Conservation (phyloP, 176 grass and related monocot species). For the Zizania latifolia region DNA sequence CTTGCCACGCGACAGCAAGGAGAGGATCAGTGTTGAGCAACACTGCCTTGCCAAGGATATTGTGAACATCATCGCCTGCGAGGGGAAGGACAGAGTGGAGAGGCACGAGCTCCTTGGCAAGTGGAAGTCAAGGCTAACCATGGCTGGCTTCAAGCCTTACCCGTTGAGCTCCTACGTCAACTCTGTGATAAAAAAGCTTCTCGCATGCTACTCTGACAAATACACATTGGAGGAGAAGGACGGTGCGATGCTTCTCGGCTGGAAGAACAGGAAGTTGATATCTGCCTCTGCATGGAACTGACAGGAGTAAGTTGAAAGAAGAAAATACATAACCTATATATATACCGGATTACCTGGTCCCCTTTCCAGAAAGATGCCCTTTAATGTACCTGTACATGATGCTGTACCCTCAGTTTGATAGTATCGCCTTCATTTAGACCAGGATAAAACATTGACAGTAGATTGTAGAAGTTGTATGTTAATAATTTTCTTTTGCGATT, state of each 20-base stretch:
- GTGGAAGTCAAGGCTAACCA: slow-evolving; percentile 87
- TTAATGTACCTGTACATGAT: slow-evolving; percentile 46
- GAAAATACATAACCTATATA: slow-evolving; percentile 10
- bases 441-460: slow-evolving; percentile 43
- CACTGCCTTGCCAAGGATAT: slow-evolving; percentile 96
- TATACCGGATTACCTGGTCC: slow-evolving; percentile 35
- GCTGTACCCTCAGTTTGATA: slow-evolving; percentile 14
- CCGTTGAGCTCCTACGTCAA: slow-evolving; percentile 83
- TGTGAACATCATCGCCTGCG: slow-evolving; percentile 92
- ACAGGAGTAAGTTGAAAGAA: slow-evolving; percentile 15
- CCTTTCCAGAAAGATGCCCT: neutral
- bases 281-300: slow-evolving; percentile 93
- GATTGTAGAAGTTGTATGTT: slow-evolving; percentile 40
- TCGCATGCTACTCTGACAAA: slow-evolving; percentile 72
- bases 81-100: slow-evolving; percentile 84
- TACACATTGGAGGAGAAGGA: slow-evolving; percentile 87
- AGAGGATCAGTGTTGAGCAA: slow-evolving; percentile 89
- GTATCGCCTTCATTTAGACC: slow-evolving; percentile 25
- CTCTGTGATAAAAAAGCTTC: slow-evolving; percentile 83
- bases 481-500: slow-evolving; percentile 33
- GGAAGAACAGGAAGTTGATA: slow-evolving; percentile 94
- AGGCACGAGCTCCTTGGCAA: slow-evolving; percentile 91
- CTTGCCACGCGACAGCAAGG: slow-evolving; percentile 57
- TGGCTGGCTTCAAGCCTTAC: slow-evolving; percentile 91
- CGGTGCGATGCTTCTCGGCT: slow-evolving; percentile 74